Evolutionary conservation across 805 yeast genomes (phyloP).

Genomic region (Starmerella tilneyi): DNA sequence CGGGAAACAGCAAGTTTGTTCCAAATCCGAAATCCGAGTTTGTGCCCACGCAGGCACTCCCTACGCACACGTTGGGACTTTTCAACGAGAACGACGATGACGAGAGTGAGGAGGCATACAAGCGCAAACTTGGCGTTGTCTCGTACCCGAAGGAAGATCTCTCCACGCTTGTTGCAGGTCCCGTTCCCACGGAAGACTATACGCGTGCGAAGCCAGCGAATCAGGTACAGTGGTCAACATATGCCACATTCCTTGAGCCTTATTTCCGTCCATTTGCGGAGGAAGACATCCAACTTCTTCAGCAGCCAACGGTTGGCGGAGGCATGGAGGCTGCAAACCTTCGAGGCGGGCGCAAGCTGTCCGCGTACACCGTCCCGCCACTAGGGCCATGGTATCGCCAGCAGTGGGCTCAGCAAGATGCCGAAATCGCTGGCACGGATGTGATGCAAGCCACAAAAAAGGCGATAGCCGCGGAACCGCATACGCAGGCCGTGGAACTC

Average conservation of each 20-base stretch:
- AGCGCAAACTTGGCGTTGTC: slow-evolving; percentile 73
- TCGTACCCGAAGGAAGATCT: slow-evolving; percentile 78
- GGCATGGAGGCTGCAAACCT: slow-evolving; percentile 27
- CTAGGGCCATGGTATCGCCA: slow-evolving; percentile 75
- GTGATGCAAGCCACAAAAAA: slow-evolving; percentile 39
- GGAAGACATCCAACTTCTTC: slow-evolving; percentile 69
- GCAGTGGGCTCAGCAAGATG: slow-evolving; percentile 48
- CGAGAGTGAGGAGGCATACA: slow-evolving; percentile 59
- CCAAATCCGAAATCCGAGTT: slow-evolving; percentile 69
- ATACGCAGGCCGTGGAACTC: slow-evolving; percentile 7
- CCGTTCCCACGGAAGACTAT: slow-evolving; percentile 76
- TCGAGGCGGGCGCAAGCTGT: slow-evolving; percentile 25
- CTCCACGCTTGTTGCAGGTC: slow-evolving; percentile 70
- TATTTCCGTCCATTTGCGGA: slow-evolving; percentile 67
- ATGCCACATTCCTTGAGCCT: slow-evolving; percentile 73
- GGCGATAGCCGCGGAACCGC: slow-evolving; percentile 38
- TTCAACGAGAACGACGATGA: slow-evolving; percentile 62
- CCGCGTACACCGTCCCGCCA: slow-evolving; percentile 74
- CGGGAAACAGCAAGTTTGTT: slow-evolving; percentile 29
- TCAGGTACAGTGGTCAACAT: slow-evolving; percentile 87
- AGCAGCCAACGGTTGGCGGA: slow-evolving; percentile 43
- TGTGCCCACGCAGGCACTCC: slow-evolving; percentile 58
- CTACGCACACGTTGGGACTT: slow-evolving; percentile 57
- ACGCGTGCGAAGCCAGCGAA: slow-evolving; percentile 74
- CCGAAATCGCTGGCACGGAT: slow-evolving; percentile 19